Evolutionary conservation across 2,329 filamentous ascomycete species (phyloP).

Genomic region (Curvularia verruculosa): DNA sequence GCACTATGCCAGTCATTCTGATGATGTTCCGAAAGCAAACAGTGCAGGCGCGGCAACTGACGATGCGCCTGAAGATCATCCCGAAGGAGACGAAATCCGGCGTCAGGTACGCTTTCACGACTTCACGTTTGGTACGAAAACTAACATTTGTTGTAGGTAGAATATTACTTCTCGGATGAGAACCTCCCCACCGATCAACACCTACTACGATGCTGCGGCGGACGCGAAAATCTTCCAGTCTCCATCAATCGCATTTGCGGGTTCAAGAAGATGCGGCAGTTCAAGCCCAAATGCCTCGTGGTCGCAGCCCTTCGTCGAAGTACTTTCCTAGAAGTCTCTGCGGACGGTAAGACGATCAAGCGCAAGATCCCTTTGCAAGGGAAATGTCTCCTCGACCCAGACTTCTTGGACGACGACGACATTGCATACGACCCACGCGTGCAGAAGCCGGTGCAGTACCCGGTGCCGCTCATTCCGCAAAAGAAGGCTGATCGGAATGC

Average conservation of each 20-base stretch:
- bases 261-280: conserved; percentile 56
- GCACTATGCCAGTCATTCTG: too few species aligned
- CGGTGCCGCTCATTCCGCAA: conserved; percentile 20
- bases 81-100: conserved; percentile 37
- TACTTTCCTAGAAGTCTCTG: conserved; percentile 50
- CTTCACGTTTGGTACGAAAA: neutral
- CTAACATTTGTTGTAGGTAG: conserved; percentile 47
- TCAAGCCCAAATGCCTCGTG: conserved; percentile 50
- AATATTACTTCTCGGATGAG: conserved; percentile 59
- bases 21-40: neutral
- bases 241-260: conserved; percentile 52
- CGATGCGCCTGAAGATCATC: conserved; percentile 24
- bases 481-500: conserved; percentile 37
- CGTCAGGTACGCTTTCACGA: conserved; percentile 30
- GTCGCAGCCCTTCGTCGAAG: conserved; percentile 51
- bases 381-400: conserved; percentile 37
- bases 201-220: conserved; percentile 51
- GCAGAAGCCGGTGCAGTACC: conserved; percentile 28
- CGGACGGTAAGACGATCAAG: conserved; percentile 51
- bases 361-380: conserved; percentile 51
- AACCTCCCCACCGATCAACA: conserved; percentile 53
- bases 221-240: conserved; percentile 51
- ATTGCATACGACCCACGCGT: conserved; percentile 41
- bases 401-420: conserved; percentile 32
- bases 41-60: neutral